Base-by-base conservation (phyloP, 2,329 filamentous ascomycete species). In the Periconia digitata region DNA sequence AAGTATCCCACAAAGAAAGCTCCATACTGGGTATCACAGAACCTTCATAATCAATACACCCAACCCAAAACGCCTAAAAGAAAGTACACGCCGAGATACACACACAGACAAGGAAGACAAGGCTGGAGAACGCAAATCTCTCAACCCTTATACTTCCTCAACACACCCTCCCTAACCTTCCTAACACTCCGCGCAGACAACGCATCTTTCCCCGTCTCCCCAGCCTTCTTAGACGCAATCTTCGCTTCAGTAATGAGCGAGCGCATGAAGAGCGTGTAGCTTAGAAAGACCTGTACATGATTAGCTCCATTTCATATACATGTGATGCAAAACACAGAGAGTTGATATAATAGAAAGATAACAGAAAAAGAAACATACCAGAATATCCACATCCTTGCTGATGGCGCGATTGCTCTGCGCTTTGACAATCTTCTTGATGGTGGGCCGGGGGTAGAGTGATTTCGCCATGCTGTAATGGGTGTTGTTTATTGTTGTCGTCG, bases 371-470 rank as follows among this genome's bases (percentile, higher is more conserved):
- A 40, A 39, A 61, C 81, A 51, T 73, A 95, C 90, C 74, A 92
- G 78, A 49, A 95, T 85, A 72, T 96, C 92, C 23, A 85, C 87
- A 71, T 94, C 92, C 72, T 90, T 94, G 76, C 86, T 90, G 54
- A 95, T 72, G 55, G 82, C 87, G 66, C 86, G 85, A 54, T 89
- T 87, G 8, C 90, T 87, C 71, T 95, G 90, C 16, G 90, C 90
- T 74, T 95, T 96, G 63, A 95, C 80, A 51, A 95, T 92, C 72
- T 91, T 92, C 72, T 91, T 94, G 60, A 96, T 79, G 0, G 89
- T 94, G 16, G 84, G 85, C 54, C 91, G 85, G 10, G 91, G 91
- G 64, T 95, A 96, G 13, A 89, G 78, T 60, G 90, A 92, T 64
- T 18, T 83, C 78, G 81, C 75, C 43, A 81, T 83, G n/a, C n/a